Conservation (phyloP, 2,329 filamentous ascomycete genomes). For the Sphaerulina vaccinii region DNA sequence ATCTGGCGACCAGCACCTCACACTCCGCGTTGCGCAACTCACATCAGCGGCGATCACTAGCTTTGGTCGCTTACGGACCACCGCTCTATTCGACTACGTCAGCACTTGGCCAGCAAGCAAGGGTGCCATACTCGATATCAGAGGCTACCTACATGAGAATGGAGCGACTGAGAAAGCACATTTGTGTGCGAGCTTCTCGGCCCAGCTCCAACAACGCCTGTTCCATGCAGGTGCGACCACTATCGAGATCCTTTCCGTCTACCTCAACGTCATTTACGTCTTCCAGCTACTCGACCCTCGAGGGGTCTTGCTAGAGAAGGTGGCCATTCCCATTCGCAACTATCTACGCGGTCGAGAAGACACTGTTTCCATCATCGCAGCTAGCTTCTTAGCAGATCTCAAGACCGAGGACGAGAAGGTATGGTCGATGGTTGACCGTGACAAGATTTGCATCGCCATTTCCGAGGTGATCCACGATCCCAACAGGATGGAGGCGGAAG, state of each 20-base stretch:
- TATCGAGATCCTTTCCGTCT: slow-evolving; percentile 71
- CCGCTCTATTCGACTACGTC: slow-evolving; percentile 76
- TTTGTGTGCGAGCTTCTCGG: slow-evolving; percentile 68
- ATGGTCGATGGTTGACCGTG: slow-evolving; percentile 40
- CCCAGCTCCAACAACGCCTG: slow-evolving; percentile 63
- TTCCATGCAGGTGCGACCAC: slow-evolving; percentile 76
- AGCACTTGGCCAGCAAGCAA: slow-evolving; percentile 70
- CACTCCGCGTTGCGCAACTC: slow-evolving; percentile 55
- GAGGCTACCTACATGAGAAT: slow-evolving; percentile 63
- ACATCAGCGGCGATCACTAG: slow-evolving; percentile 68
- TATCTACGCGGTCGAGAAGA: slow-evolving; percentile 76
- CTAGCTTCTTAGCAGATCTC: slow-evolving; percentile 58
- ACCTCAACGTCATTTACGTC: slow-evolving; percentile 75
- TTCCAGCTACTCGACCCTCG: slow-evolving; percentile 75
- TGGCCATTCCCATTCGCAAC: slow-evolving; percentile 69
- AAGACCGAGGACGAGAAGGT: slow-evolving; percentile 33
- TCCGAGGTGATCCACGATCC: slow-evolving; percentile 64
- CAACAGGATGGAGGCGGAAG: slow-evolving; percentile 45
- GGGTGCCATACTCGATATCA: slow-evolving; percentile 72
- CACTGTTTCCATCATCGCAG: slow-evolving; percentile 74
- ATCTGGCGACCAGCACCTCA: slow-evolving; percentile 25
- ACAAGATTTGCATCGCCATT: slow-evolving; percentile 62
- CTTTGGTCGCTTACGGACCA: slow-evolving; percentile 66
- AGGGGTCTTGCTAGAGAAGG: slow-evolving; percentile 72
- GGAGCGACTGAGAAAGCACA: slow-evolving; percentile 67